Conservation (phyloP, 2,329 filamentous ascomycete species). For the Thyridium curvatum region DNA sequence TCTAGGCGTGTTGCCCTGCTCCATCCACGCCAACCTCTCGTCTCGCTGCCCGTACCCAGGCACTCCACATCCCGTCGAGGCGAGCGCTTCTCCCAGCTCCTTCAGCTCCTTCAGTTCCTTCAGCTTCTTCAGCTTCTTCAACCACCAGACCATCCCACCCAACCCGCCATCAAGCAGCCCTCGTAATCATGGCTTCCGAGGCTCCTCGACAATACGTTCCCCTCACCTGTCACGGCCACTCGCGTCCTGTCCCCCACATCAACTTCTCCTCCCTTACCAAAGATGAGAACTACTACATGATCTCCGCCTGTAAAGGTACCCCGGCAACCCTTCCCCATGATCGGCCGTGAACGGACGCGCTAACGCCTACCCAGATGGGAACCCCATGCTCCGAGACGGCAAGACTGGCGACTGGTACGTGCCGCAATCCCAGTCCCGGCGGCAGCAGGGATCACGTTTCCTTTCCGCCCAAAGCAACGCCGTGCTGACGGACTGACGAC, state of each 20-base stretch:
- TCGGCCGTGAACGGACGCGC: background rate
- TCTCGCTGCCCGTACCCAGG: too few species aligned
- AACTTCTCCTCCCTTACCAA: slow-evolving; percentile 81
- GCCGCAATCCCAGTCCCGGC: too few species aligned
- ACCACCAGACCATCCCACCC: too few species aligned
- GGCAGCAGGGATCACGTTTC: too few species aligned
- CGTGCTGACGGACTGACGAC: slow-evolving; percentile 42
- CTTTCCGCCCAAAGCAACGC: background rate
- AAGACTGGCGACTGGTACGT: slow-evolving; percentile 85
- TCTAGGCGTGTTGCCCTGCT: too few species aligned
- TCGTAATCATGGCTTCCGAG: slow-evolving; percentile 18
- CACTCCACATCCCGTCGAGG: too few species aligned
- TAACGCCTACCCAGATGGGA: slow-evolving; percentile 62
- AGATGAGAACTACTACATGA: slow-evolving; percentile 82
- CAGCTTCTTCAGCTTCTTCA: too few species aligned
- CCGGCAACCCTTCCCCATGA: too few species aligned
- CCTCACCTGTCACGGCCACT: slow-evolving; percentile 90
- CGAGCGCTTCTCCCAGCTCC: too few species aligned
- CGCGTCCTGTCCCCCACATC: slow-evolving; percentile 84
- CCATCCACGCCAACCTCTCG: too few species aligned
- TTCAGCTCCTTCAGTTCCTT: too few species aligned
- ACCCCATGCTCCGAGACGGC: slow-evolving; percentile 96
- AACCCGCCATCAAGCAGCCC: too few species aligned
- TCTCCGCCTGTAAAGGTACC: slow-evolving; percentile 84
- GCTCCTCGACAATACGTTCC: slow-evolving; percentile 63